A percentile compares a stretch with the other conserved stretches of the same genome.
These are phyloP conservation scores for Sinapis alba DNA, from an alignment of 441 rosid species.

Conservation along the genomic window DNA sequence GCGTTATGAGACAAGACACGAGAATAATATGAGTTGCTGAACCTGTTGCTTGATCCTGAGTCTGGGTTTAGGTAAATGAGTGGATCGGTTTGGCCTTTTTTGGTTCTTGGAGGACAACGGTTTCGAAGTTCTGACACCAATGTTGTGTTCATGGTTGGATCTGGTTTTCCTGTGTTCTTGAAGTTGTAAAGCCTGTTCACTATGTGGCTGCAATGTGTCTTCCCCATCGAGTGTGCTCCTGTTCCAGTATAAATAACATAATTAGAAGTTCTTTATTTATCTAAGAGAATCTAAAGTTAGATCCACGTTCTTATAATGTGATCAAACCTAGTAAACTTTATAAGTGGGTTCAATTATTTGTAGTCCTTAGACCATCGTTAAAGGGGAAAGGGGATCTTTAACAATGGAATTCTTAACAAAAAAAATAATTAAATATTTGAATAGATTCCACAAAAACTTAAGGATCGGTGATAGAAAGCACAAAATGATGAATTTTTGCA, in stretches of 20 bases:
- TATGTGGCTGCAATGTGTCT: constrained; percentile 58
- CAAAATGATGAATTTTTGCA: too few species aligned
- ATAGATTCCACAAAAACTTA: too few species aligned
- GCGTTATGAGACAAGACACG: constrained; percentile 49
- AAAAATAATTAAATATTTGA: too few species aligned
- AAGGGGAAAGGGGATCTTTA: too few species aligned
- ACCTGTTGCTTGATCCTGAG: constrained; percentile 51
- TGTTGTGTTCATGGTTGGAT: constrained; percentile 57
- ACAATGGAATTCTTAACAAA: too few species aligned
- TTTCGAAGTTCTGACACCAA: constrained; percentile 48
- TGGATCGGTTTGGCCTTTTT: constrained; percentile 58
- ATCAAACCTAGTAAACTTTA: neutral
- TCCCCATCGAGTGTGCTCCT: constrained; percentile 83
- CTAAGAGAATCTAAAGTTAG: neutral
- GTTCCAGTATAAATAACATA: constrained; percentile 1
- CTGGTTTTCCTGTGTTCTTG: constrained; percentile 67
- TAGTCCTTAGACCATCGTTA: too few species aligned
- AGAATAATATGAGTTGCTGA: constrained; percentile 57
- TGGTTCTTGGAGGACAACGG: constrained; percentile 57
- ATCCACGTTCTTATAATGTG: neutral
- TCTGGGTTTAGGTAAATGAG: constrained; percentile 60
- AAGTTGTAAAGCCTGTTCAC: constrained; percentile 74
- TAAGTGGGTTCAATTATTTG: neutral
- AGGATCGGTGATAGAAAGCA: too few species aligned
- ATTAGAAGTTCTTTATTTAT: neutral